Conservation (phyloP, 2,329 filamentous ascomycete species). For the Neurospora crassa region DNA sequence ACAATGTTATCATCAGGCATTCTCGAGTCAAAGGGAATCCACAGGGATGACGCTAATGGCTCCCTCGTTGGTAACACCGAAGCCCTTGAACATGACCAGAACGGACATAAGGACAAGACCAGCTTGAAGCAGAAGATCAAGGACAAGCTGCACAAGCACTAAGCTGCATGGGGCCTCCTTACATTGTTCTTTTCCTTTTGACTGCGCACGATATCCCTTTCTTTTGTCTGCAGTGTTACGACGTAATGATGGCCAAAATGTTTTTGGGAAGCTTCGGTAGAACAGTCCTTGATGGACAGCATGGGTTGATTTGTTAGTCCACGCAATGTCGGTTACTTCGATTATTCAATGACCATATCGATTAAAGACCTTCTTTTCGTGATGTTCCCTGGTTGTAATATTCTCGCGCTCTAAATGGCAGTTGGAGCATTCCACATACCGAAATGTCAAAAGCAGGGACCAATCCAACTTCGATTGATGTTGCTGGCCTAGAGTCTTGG, state of each 20-base stretch:
- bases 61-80: constrained; percentile 14
- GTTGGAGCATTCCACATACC: not conserved
- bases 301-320: not conserved
- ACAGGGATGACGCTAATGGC: constrained; percentile 18
- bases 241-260: not conserved
- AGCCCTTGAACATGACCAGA: constrained; percentile 13
- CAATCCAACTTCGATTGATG: no score
- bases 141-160: constrained; percentile 52
- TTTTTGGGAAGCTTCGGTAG: not conserved
- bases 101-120: constrained; percentile 17
- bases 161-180: not conserved
- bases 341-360: not conserved
- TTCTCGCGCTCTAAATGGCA: not conserved
- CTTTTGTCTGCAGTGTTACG: not conserved
- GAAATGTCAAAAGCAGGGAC: no score
- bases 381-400: not conserved
- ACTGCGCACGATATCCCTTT: not conserved
- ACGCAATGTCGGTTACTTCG: not conserved
- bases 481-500: no score
- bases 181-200: not conserved
- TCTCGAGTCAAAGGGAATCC: constrained; percentile 42
- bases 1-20: constrained; percentile 30
- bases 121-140: constrained; percentile 57
- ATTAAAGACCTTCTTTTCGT: not conserved
- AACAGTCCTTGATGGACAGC: not conserved